A percentile compares a stretch with the other conserved stretches of the same genome.
Evolutionary conservation across 2,329 filamentous ascomycete species (phyloP).

Genomic region (Colletotrichum scovillei): DNA sequence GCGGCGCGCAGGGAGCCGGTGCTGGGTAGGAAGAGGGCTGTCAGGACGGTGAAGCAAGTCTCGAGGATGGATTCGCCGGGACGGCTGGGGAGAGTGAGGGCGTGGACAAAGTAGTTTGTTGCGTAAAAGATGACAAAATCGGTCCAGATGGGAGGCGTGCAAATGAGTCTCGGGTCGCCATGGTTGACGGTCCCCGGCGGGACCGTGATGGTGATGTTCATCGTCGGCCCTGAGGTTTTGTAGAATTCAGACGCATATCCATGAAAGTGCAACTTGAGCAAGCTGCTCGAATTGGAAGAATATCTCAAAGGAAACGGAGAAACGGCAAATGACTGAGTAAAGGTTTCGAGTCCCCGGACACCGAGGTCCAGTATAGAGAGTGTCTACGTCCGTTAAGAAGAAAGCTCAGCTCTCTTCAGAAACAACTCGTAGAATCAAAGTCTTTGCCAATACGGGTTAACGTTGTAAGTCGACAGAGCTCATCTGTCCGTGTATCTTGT

Average conservation of each 20-base stretch:
- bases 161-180: conserved; percentile 38
- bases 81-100: conserved; percentile 36
- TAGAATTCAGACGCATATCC: not conserved
- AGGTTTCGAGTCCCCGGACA: not conserved
- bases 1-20: conserved; percentile 36
- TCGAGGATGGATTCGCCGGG: conserved; percentile 37
- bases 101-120: conserved; percentile 42
- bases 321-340: not conserved
- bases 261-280: not conserved
- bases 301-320: not conserved
- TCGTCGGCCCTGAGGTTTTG: not conserved
- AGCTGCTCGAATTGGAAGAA: not conserved
- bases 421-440: not conserved
- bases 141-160: conserved; percentile 35
- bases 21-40: conserved; percentile 35
- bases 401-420: not conserved
- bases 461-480: not conserved
- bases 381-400: not conserved
- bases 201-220: conserved; percentile 31
- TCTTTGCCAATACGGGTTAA: not conserved
- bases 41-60: conserved; percentile 26
- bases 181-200: conserved; percentile 27
- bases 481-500: not conserved
- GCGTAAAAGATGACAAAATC: conserved; percentile 40
- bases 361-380: not conserved